Evolutionary conservation across 768 basidiomycete genomes (phyloP).

Genomic region (Boletus subparvulus): DNA sequence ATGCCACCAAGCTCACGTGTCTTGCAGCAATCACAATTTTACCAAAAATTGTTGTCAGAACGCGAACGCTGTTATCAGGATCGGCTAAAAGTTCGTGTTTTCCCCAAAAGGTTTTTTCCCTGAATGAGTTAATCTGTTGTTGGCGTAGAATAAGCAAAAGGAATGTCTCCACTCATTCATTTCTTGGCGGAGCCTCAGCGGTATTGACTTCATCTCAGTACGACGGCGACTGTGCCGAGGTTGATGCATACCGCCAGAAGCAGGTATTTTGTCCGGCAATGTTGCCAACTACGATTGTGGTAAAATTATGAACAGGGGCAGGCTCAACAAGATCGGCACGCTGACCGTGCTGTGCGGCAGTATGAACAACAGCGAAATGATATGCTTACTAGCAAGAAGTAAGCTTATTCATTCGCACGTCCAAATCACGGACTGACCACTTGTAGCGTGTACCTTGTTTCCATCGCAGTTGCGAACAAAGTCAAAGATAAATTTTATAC

Average conservation of each 20-base stretch:
- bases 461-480: slow-evolving; percentile 66
- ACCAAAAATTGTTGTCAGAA: slow-evolving; percentile 67
- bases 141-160: slow-evolving; percentile 34
- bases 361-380: slow-evolving; percentile 73
- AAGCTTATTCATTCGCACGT: slow-evolving; percentile 8
- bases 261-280: slow-evolving; percentile 45
- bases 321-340: slow-evolving; percentile 71
- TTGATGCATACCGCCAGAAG: slow-evolving; percentile 74
- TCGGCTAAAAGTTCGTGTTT: slow-evolving; percentile 58
- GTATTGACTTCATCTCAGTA: slow-evolving; percentile 49
- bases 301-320: slow-evolving; percentile 48
- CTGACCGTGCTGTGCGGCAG: slow-evolving; percentile 70
- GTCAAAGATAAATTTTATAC: slow-evolving; percentile 69
- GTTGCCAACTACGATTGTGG: neutral
- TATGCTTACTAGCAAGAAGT: slow-evolving; percentile 86
- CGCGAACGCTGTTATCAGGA: slow-evolving; percentile 68
- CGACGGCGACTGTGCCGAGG: slow-evolving; percentile 73
- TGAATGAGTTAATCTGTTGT: slow-evolving; percentile 2
- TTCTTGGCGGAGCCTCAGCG: neutral
- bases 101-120: neutral
- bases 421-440: neutral
- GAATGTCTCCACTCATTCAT: slow-evolving; percentile 10
- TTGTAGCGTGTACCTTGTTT: slow-evolving; percentile 65
- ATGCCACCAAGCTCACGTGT: slow-evolving; percentile 10
- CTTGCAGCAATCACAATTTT: slow-evolving; percentile 63